These are phyloP conservation scores for Eimeria acervulina DNA, from an alignment of 169 alveolate species.

Conservation along the genomic window DNA sequence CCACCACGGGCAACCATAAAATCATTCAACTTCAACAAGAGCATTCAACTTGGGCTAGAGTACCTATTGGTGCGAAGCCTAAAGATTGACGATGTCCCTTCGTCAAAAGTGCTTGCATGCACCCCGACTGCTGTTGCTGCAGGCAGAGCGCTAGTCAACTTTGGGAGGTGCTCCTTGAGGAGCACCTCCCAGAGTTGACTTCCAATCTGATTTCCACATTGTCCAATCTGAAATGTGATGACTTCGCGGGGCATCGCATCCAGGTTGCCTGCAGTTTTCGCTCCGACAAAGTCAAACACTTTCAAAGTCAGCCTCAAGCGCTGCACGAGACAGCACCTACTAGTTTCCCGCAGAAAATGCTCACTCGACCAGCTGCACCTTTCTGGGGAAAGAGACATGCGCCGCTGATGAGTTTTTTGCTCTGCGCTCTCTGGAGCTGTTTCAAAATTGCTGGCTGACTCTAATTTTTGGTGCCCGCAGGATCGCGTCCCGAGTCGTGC, in stretches of 20 bases:
- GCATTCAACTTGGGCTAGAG: background rate
- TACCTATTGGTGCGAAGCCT: conserved; percentile 36
- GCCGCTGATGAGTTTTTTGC: background rate
- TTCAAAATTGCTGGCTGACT: background rate
- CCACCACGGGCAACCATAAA: background rate
- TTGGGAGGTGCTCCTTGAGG: conserved; percentile 97
- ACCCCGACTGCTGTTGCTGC: background rate
- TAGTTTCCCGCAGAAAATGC: background rate
- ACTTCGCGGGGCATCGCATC: conserved; percentile 99
- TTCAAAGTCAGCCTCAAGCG: background rate
- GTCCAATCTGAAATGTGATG: conserved; percentile 99
- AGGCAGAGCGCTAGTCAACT: background rate
- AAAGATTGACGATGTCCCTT: conserved; percentile 51
- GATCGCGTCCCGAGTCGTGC: background rate
- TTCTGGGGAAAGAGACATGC: background rate
- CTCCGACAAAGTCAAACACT: background rate
- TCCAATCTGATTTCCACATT: conserved; percentile 99
- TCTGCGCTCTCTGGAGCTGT: background rate
- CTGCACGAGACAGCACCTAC: background rate
- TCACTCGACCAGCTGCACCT: background rate
- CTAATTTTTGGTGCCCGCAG: background rate
- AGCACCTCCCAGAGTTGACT: conserved; percentile 99
- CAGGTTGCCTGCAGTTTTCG: background rate
- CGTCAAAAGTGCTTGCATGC: conserved; percentile 34
- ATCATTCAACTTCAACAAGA: background rate